A percentile compares a stretch with the other conserved stretches of the same genome.
Conservation (phyloP, 768 basidiomycete genomes). For the Tephrocybe rancida region DNA sequence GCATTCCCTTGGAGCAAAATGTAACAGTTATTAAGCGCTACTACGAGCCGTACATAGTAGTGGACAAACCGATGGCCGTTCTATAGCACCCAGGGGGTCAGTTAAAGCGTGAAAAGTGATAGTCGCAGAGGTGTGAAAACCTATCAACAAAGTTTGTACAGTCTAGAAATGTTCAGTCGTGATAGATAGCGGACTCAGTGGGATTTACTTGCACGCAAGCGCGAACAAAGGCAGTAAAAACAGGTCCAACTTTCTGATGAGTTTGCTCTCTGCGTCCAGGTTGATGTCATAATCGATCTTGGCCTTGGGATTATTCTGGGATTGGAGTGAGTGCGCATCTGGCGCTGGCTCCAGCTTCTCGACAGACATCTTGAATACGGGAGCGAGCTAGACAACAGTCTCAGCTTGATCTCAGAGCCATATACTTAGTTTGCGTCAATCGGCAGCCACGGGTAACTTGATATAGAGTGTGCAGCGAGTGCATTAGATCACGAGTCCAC, state of each 20-base stretch:
- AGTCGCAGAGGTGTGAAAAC: background rate
- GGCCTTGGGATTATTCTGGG: background rate
- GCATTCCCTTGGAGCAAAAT: slow-evolving; percentile 19
- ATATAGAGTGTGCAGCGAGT: background rate
- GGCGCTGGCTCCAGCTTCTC: slow-evolving; percentile 2
- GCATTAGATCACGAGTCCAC: background rate
- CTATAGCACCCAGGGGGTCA: slow-evolving; percentile 1
- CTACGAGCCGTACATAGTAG: background rate
- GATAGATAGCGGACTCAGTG: background rate
- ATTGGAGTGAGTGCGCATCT: background rate
- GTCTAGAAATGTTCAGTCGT: slow-evolving; percentile 9
- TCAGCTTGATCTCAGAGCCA: background rate
- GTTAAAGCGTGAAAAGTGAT: background rate
- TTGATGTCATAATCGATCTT: slow-evolving; percentile 8
- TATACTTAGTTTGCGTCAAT: too few species aligned
- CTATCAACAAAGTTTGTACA: slow-evolving; percentile 25
- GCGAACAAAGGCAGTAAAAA: slow-evolving; percentile 32
- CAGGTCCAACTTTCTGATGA: slow-evolving; percentile 38
- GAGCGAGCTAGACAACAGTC: too few species aligned
- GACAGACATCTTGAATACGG: background rate
- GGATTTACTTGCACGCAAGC: slow-evolving; percentile 20
- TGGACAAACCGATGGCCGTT: slow-evolving; percentile 22
- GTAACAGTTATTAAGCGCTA: background rate
- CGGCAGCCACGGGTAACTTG: background rate
- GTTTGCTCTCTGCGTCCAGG: slow-evolving; percentile 33